Conservation (phyloP, 139 green algal genomes). For the Gonium pectorale region DNA sequence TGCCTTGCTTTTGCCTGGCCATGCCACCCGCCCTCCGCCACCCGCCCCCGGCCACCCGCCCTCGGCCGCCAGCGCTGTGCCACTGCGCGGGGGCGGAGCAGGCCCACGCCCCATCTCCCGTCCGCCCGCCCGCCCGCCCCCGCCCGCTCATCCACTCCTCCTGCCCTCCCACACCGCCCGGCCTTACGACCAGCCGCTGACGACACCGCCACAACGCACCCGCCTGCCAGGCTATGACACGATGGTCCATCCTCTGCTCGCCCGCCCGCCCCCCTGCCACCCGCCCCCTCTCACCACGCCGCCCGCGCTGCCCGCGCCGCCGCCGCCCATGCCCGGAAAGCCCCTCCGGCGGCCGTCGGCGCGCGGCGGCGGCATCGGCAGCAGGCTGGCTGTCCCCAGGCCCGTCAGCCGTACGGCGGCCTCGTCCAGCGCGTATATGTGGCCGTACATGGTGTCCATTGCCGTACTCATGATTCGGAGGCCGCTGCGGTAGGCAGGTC, state of each 20-base stretch:
- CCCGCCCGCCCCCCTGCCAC: not conserved
- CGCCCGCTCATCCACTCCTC: too few relatives aligned
- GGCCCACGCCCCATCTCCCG: too few relatives aligned
- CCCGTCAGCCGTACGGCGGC: constrained; percentile 39
- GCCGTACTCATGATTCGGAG: not conserved
- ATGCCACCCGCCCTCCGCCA: not conserved
- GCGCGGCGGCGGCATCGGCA: constrained; percentile 8
- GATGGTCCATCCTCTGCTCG: not conserved
- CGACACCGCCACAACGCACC: not conserved
- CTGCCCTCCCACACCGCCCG: not conserved
- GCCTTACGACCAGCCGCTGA: not conserved
- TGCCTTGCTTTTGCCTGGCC: not conserved
- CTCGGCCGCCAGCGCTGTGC: too few relatives aligned
- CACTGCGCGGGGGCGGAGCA: too few relatives aligned
- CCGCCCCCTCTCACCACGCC: not conserved
- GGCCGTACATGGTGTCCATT: constrained; percentile 32
- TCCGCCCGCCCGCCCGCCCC: too few relatives aligned
- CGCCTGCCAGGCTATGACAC: not conserved
- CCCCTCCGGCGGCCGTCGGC: not conserved
- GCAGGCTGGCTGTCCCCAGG: constrained; percentile 11
- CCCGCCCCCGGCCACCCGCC: too few relatives aligned
- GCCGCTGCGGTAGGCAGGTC: not conserved
- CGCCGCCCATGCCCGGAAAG: too few relatives aligned
- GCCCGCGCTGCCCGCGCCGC: too few relatives aligned
- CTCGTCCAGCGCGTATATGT: constrained; percentile 37